phyloP scores from a whole-genome alignment of 1,284 basidiomycete genomes.

The Microbotryum intermedium region DNA sequence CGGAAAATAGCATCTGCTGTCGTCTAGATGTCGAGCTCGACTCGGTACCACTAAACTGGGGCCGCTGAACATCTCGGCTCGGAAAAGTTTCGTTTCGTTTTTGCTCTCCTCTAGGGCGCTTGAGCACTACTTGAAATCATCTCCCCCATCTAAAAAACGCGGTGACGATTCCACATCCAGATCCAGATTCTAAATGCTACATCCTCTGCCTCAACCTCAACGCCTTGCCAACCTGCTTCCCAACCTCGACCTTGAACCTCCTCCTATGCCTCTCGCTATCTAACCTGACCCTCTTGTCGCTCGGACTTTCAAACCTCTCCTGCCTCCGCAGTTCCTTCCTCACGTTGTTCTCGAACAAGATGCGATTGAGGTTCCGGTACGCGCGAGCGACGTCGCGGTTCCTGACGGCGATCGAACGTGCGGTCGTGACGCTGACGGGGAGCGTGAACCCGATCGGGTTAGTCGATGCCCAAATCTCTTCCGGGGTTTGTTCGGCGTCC shows the following conservation, averaged over 20 bases:
- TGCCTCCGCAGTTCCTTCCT: conserved; percentile 17
- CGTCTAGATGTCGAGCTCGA: too few species aligned
- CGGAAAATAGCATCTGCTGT: too few species aligned
- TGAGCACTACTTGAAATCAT: too few species aligned
- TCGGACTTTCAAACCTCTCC: conserved; percentile 26
- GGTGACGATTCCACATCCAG: too few species aligned
- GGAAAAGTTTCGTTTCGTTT: too few species aligned
- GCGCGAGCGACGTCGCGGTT: conserved; percentile 20
- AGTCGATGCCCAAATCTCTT: conserved; percentile 9
- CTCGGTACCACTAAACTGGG: too few species aligned
- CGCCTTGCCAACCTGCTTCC: conserved; percentile 23
- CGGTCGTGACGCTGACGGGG: conserved; percentile 18
- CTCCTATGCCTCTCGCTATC: conserved; percentile 27
- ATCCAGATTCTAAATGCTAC: too few species aligned
- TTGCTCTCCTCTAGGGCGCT: too few species aligned
- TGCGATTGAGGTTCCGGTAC: conserved; percentile 21
- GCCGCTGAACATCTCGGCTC: too few species aligned
- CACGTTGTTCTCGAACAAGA: conserved; percentile 26
- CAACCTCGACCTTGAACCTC: conserved; percentile 30
- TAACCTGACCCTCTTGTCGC: conserved; percentile 25
- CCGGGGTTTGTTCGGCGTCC: background rate
- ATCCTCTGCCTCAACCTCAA: conserved; percentile 12
- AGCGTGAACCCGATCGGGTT: conserved; percentile 13
- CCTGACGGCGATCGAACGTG: conserved; percentile 18
- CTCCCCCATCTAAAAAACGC: too few species aligned